These are phyloP conservation scores for Annona cherimola DNA, from an alignment of 164 flowering plant species.

Conservation along the genomic window DNA sequence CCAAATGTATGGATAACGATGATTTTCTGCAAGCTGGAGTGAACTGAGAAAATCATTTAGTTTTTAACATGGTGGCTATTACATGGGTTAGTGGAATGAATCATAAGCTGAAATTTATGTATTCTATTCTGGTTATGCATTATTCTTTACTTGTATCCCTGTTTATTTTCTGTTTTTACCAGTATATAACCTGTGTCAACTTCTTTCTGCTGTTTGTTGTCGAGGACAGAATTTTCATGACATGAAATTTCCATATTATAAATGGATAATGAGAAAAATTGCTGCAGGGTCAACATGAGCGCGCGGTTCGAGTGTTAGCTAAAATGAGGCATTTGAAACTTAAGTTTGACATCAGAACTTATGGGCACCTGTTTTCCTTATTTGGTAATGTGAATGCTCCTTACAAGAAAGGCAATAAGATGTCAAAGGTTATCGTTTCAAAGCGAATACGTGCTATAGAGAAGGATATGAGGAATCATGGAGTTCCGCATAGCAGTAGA, in stretches of 20 bases:
- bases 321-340: conserved; percentile 57
- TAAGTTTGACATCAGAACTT: conserved; percentile 59
- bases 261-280: conserved; percentile 1
- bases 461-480: conserved; percentile 63
- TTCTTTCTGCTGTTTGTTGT: not conserved
- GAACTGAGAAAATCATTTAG: too few relatives aligned
- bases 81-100: not conserved
- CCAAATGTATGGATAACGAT: too few relatives aligned
- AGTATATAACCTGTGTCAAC: not conserved
- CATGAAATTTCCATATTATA: not conserved
- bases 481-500: conserved; percentile 54
- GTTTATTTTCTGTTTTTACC: not conserved
- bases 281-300: conserved; percentile 81
- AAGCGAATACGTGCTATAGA: conserved; percentile 68
- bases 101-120: not conserved
- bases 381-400: conserved; percentile 86
- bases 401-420: conserved; percentile 57
- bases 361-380: conserved; percentile 74
- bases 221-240: not conserved
- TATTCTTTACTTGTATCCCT: not conserved
- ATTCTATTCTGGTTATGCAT: not conserved
- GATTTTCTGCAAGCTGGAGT: too few relatives aligned
- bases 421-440: conserved; percentile 49
- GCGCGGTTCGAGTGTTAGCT: conserved; percentile 55
- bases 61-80: too few relatives aligned